phyloP scores from a whole-genome alignment of 1,284 basidiomycete species.

The Vanrija sp. region DNA sequence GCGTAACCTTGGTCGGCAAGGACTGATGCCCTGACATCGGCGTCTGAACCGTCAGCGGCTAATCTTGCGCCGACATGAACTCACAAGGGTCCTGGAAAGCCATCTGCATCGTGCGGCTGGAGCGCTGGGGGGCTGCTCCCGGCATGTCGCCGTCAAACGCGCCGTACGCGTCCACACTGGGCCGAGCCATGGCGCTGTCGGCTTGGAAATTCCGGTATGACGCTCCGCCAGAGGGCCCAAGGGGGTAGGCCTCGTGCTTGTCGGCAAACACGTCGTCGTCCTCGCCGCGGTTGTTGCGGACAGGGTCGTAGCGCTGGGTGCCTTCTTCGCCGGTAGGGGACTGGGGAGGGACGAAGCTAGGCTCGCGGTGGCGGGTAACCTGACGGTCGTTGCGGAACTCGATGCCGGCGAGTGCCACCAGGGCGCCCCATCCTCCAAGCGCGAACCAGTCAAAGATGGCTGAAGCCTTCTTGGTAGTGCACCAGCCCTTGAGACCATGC shows the following conservation, averaged over 20 bases:
- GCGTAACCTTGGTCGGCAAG: constrained; percentile 7
- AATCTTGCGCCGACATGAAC: constrained; percentile 33
- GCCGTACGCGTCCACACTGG: constrained; percentile 77
- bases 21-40: constrained; percentile 33
- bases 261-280: constrained; percentile 34
- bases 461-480: constrained; percentile 81
- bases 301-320: constrained; percentile 4
- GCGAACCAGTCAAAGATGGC: constrained; percentile 73
- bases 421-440: constrained; percentile 26
- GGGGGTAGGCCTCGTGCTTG: constrained; percentile 19
- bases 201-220: constrained; percentile 12
- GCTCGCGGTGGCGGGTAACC: constrained; percentile 22
- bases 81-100: constrained; percentile 53
- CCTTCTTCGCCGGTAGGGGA: background rate
- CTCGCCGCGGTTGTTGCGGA: constrained; percentile 24
- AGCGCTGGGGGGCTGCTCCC: constrained; percentile 44
- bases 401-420: constrained; percentile 32
- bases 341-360: constrained; percentile 31
- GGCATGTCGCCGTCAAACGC: constrained; percentile 61
- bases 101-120: constrained; percentile 72
- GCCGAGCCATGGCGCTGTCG: constrained; percentile 51
- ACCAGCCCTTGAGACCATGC: constrained; percentile 69
- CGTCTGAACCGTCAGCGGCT: constrained; percentile 22
- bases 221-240: constrained; percentile 17
- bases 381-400: constrained; percentile 35